phyloP scores from a whole-genome alignment of 768 basidiomycete species.

The Suillus discolor region DNA sequence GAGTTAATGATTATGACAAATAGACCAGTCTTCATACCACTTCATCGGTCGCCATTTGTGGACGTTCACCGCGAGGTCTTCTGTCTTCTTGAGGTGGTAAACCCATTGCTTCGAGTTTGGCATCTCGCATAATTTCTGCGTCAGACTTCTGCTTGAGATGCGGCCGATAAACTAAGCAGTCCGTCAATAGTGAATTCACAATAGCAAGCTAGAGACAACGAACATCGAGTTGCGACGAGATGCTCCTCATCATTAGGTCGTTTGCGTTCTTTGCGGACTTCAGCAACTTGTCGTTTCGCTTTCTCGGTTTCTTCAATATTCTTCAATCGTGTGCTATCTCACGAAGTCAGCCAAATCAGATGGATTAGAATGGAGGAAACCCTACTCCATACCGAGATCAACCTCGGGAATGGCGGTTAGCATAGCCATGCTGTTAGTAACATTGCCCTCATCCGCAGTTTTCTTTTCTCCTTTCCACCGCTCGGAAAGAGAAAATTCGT shows the following conservation, averaged over 20 bases:
- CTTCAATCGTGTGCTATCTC: constrained; percentile 75
- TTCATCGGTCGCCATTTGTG: constrained; percentile 91
- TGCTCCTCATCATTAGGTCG: constrained; percentile 73
- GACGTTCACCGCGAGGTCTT: constrained; percentile 50
- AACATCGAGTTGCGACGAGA: constrained; percentile 86
- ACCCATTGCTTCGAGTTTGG: constrained; percentile 86
- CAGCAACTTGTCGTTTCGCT: constrained; percentile 85
- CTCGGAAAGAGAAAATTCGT: constrained; percentile 75
- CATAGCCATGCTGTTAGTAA: constrained; percentile 93
- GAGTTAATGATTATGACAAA: constrained; percentile 9
- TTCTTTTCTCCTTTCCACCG: constrained; percentile 61
- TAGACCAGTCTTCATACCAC: constrained; percentile 52
- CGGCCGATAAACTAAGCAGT: constrained; percentile 76
- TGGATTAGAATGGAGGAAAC: constrained; percentile 22
- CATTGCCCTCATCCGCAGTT: constrained; percentile 82
- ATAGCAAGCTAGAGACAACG: constrained; percentile 30
- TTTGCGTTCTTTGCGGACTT: constrained; percentile 65
- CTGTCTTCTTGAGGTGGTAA: constrained; percentile 50
- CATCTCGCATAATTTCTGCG: constrained; percentile 84
- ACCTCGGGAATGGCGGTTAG: constrained; percentile 98
- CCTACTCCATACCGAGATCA: constrained; percentile 97
- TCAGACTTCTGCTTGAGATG: constrained; percentile 84
- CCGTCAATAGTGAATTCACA: not conserved
- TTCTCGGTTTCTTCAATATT: constrained; percentile 99
- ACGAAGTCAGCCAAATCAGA: not conserved